Evolutionary conservation across 1,284 basidiomycete genomes (phyloP).

Genomic region (Pterulicium gracile): DNA sequence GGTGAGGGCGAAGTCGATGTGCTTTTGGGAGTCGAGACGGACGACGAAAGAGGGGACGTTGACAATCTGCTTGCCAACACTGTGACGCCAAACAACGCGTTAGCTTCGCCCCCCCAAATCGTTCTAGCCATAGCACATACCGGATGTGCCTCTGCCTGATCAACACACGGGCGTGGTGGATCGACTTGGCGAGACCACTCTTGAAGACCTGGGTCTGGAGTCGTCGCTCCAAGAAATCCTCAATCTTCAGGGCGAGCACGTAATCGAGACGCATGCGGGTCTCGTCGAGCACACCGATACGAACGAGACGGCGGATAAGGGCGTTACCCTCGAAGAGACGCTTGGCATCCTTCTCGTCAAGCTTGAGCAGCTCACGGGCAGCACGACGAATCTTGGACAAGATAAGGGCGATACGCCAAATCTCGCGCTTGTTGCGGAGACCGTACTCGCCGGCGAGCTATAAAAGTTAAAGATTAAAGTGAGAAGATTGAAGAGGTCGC

Average conservation of each 20-base stretch:
- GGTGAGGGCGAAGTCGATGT: constrained; percentile 98
- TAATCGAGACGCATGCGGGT: constrained; percentile 99
- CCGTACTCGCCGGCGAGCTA: constrained; percentile 99
- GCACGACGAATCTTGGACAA: constrained; percentile 99
- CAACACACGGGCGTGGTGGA: constrained; percentile 97
- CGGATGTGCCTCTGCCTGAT: constrained; percentile 97
- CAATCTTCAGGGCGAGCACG: constrained; percentile 97
- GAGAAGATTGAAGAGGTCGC: constrained; percentile 1
- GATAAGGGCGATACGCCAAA: constrained; percentile 98
- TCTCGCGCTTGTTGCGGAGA: constrained; percentile 99
- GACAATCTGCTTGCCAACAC: constrained; percentile 99
- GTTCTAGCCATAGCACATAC: constrained; percentile 31
- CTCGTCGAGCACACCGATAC: constrained; percentile 99
- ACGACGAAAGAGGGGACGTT: constrained; percentile 99
- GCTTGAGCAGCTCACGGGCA: constrained; percentile 99
- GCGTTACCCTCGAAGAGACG: constrained; percentile 99
- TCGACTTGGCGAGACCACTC: constrained; percentile 93
- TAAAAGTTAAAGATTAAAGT: constrained; percentile 7
- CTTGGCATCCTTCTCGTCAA: constrained; percentile 99
- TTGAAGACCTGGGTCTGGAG: constrained; percentile 99
- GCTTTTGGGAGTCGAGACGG: constrained; percentile 93
- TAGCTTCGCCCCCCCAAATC: constrained; percentile 3
- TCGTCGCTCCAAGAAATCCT: constrained; percentile 99
- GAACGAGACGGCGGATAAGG: constrained; percentile 96
- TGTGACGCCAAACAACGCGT: constrained; percentile 23